These are phyloP conservation scores for Mycena crocata DNA, from an alignment of 768 basidiomycete species.

Conservation along the genomic window DNA sequence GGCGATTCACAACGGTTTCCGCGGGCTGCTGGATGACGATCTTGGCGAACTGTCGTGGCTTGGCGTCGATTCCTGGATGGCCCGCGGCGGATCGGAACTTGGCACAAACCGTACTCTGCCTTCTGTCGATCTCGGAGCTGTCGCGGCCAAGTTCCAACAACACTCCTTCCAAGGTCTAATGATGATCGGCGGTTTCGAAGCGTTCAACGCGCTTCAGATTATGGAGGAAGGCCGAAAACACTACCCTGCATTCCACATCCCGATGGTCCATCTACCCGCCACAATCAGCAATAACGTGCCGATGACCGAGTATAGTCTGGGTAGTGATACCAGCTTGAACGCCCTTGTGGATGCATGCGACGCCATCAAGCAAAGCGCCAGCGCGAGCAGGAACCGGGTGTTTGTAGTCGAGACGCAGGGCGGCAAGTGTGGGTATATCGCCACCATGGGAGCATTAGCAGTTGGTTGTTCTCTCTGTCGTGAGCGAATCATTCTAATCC, in stretches of 20 bases:
- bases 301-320: conserved; percentile 94
- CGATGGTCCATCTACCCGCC: conserved; percentile 95
- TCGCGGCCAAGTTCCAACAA: conserved; percentile 93
- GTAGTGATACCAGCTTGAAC: conserved; percentile 97
- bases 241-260: conserved; percentile 95
- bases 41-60: conserved; percentile 93
- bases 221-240: conserved; percentile 83
- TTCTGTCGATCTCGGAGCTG: conserved; percentile 84
- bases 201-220: conserved; percentile 82
- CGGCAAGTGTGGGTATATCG: conserved; percentile 95
- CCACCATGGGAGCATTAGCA: conserved; percentile 94
- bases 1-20: conserved; percentile 95
- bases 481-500: background rate
- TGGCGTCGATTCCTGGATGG: conserved; percentile 95
- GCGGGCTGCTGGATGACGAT: conserved; percentile 91
- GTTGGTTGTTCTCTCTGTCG: conserved; percentile 60
- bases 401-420: conserved; percentile 99
- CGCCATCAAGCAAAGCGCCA: conserved; percentile 98
- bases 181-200: conserved; percentile 97
- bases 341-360: conserved; percentile 98
- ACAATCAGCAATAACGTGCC: conserved; percentile 99
- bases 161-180: conserved; percentile 82
- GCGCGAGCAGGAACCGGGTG: conserved; percentile 94
- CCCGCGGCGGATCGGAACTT: conserved; percentile 96
- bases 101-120: conserved; percentile 95